Base-by-base conservation (phyloP, 306 rosid genomes). In the Amphicarpaea edgeworthii region DNA sequence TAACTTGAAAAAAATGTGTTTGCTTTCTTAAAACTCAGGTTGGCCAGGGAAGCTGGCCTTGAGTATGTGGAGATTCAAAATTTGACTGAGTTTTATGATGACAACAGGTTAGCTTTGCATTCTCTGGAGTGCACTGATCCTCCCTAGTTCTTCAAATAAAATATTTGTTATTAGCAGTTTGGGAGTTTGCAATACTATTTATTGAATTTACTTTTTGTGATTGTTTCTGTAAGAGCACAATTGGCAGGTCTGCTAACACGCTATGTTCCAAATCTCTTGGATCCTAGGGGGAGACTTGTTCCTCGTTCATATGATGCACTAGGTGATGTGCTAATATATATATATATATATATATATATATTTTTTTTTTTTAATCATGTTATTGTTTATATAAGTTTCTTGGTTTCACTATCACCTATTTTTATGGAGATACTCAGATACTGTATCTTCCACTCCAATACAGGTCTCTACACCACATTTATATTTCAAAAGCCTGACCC, bases 401-500 rank as follows among this genome's bases (percentile, higher is more conserved):
- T 12, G 11, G 77, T 20, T 76, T 65, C 47, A 38, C 59, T 67
- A 77, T 54, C 46, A 30, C 45, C 79, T 17, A 23, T 79, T 51
- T 62, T 62, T 11, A 68, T 28, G 51, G 20, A 41, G 47, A n/a
- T 68, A 46, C 77, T 59, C 63, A 60, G 51, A 68, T 23, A 24
- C 5, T 43, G 26, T 15, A 15, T 51, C 78, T 83, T 50, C 24
- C 66, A 43, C 72, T 77, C 74, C 77, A 61, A 63, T 64, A 77
- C 88, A 95, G 97, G 99, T 82, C 91, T 90, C 70, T 90, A 90
- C 74, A 84, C 96, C 61, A 92, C 97, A 46, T 92, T 95, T 81
- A 92, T 95, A 87, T 92, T 95, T 76, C 97, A 89, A 82, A 95
- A 95, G 82, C 97, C 96, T 77, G 93, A 95, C 83, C 99, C 99